phyloP scores from a whole-genome alignment of 176 grass and related monocot genomes.

The Carex kokanica region DNA sequence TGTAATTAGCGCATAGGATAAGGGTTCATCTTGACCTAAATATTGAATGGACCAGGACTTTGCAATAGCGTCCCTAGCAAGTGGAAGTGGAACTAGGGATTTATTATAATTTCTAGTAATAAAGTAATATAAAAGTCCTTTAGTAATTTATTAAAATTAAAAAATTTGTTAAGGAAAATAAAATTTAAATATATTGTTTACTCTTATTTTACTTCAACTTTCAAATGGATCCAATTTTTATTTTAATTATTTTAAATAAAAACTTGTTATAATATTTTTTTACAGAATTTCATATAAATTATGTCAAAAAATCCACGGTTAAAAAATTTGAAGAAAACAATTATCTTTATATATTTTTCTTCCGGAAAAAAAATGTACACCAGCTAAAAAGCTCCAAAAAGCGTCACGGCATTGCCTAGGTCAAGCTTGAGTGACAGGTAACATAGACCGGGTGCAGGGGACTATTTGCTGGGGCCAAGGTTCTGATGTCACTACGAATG shows the following conservation, averaged over 20 bases:
- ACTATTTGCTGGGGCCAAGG: background rate
- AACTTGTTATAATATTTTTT: background rate
- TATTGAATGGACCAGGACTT: background rate
- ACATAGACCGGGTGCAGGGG: background rate
- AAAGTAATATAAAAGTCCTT: background rate
- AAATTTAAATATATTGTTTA: background rate
- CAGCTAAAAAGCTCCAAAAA: background rate
- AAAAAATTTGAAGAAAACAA: background rate
- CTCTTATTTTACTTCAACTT: background rate
- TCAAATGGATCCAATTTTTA: background rate
- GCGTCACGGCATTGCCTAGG: background rate
- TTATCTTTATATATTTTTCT: background rate
- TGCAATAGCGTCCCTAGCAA: background rate
- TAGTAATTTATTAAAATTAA: background rate
- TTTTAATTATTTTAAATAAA: background rate
- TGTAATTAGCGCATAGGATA: conserved; percentile 36
- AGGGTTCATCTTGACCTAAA: background rate
- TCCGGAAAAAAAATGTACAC: background rate
- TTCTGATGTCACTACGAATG: background rate
- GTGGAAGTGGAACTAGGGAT: background rate
- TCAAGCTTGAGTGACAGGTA: background rate
- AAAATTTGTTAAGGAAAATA: background rate
- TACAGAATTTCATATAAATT: no score
- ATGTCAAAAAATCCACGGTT: background rate
- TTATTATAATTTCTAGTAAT: background rate